A percentile compares a stretch with the other conserved stretches of the same genome.
Conservation (phyloP, 1,284 basidiomycete species). For the Dichomitus squalens region DNA sequence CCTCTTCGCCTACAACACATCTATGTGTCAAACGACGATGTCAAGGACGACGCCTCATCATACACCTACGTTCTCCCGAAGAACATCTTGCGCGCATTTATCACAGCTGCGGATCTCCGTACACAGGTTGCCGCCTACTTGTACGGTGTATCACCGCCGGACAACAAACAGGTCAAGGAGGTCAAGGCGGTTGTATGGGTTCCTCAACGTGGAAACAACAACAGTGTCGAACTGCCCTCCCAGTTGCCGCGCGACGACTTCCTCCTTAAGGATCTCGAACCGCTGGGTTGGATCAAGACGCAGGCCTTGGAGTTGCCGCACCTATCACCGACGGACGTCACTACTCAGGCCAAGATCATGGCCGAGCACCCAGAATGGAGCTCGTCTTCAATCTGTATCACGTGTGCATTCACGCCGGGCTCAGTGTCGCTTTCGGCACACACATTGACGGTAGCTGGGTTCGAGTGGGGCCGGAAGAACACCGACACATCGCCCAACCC, state of each 20-base stretch:
- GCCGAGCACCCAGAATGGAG: slow-evolving; percentile 94
- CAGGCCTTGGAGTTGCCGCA: slow-evolving; percentile 92
- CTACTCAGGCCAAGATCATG: slow-evolving; percentile 96
- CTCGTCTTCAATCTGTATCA: slow-evolving; percentile 92
- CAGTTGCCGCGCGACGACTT: slow-evolving; percentile 93
- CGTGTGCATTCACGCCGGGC: slow-evolving; percentile 96
- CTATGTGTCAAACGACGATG: slow-evolving; percentile 98
- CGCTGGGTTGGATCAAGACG: slow-evolving; percentile 98
- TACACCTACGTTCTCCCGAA: slow-evolving; percentile 97
- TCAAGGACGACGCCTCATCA: slow-evolving; percentile 94
- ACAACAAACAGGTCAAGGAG: slow-evolving; percentile 99
- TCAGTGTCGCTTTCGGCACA: slow-evolving; percentile 96
- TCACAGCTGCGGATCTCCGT: slow-evolving; percentile 91
- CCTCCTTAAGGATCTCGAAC: slow-evolving; percentile 92
- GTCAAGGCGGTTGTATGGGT: slow-evolving; percentile 97
- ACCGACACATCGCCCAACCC: slow-evolving; percentile 84
- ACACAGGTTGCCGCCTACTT: slow-evolving; percentile 96
- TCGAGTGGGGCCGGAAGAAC: slow-evolving; percentile 99
- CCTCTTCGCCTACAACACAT: slow-evolving; percentile 97
- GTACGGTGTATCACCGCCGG: slow-evolving; percentile 91
- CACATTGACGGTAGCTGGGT: slow-evolving; percentile 87
- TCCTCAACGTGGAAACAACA: slow-evolving; percentile 96
- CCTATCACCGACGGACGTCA: slow-evolving; percentile 93
- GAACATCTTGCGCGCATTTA: slow-evolving; percentile 95
- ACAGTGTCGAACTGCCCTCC: slow-evolving; percentile 85